phyloP scores from a whole-genome alignment of 345 rosid genomes.

The Murraya paniculata region DNA sequence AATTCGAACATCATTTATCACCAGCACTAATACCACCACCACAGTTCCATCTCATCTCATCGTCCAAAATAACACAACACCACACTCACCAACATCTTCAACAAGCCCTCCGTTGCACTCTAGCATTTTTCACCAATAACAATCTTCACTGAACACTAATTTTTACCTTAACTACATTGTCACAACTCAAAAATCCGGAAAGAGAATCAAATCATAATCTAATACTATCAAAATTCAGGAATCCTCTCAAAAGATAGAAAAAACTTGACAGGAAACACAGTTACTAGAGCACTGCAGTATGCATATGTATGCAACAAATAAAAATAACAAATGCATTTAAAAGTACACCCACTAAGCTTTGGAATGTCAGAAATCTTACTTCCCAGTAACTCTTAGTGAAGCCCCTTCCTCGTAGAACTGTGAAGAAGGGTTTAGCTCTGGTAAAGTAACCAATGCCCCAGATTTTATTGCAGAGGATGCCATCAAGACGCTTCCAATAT shows the following conservation, averaged over 20 bases:
- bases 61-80: background rate
- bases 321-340: background rate
- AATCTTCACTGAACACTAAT: background rate
- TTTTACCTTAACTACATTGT: background rate
- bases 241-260: background rate
- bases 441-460: constrained; percentile 39
- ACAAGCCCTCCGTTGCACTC: background rate
- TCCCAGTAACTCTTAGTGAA: constrained; percentile 54
- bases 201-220: background rate
- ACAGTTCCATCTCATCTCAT: background rate
- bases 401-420: constrained; percentile 40
- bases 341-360: background rate
- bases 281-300: background rate
- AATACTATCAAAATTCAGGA: no score
- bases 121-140: background rate
- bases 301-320: background rate
- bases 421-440: constrained; percentile 40
- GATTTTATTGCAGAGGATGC: constrained; percentile 33
- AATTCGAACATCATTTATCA: background rate
- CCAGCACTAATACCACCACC: background rate
- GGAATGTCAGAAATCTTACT: constrained; percentile 25
- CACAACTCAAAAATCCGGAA: background rate
- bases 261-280: background rate
- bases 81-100: background rate
- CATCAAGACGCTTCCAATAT: constrained; percentile 15